phyloP scores from a whole-genome alignment of 2,329 filamentous ascomycete genomes.

The Pyrenochaeta sp. region DNA sequence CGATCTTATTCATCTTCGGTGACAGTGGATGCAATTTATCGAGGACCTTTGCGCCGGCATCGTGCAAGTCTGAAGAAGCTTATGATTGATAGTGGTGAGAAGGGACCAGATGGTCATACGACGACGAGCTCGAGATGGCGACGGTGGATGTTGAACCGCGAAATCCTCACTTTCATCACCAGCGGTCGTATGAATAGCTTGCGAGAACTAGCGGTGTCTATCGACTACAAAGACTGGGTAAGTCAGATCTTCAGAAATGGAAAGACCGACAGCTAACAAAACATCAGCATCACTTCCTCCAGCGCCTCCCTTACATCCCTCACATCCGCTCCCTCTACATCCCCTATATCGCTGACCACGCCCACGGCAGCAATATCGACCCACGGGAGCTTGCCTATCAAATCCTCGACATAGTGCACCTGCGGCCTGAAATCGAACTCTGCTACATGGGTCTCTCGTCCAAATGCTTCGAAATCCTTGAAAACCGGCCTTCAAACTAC shows the following conservation, averaged over 20 bases:
- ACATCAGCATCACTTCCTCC: conserved; percentile 76
- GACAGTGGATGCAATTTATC: conserved; percentile 74
- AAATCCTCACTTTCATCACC: conserved; percentile 75
- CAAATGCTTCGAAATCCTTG: conserved; percentile 84
- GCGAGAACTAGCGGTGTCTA: conserved; percentile 73
- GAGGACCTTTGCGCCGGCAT: conserved; percentile 73
- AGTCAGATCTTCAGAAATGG: conserved; percentile 36
- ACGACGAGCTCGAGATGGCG: conserved; percentile 60
- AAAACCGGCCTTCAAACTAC: conserved; percentile 62
- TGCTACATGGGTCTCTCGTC: conserved; percentile 78
- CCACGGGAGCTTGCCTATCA: conserved; percentile 76
- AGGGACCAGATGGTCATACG: conserved; percentile 53
- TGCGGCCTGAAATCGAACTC: conserved; percentile 77
- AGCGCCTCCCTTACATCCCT: conserved; percentile 73
- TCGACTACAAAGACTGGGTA: conserved; percentile 83
- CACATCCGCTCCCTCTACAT: conserved; percentile 76
- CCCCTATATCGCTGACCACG: conserved; percentile 70
- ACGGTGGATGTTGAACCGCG: conserved; percentile 74
- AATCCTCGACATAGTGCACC: conserved; percentile 77
- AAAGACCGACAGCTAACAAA: conserved; percentile 11
- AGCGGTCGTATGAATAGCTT: conserved; percentile 77
- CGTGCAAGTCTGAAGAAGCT: conserved; percentile 74
- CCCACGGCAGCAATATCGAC: conserved; percentile 63
- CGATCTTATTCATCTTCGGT: conserved; percentile 64
- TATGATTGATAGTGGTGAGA: conserved; percentile 74